phyloP scores from a whole-genome alignment of 495 filamentous ascomycete genomes.

The Geoglossum glabrum region DNA sequence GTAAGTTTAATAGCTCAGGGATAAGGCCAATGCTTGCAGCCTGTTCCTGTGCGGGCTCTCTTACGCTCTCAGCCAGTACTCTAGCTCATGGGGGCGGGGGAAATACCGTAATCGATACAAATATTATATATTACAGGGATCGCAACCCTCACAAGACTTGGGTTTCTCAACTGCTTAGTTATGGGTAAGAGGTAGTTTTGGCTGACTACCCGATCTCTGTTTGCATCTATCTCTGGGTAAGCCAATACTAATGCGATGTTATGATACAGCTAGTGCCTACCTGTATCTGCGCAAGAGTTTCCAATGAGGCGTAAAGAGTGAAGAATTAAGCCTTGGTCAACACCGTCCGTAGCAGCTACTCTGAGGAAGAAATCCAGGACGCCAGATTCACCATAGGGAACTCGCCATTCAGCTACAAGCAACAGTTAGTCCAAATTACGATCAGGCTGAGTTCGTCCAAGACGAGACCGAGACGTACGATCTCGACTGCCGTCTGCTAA shows the following conservation, averaged over 20 bases:
- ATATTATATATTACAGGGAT: slow-evolving; percentile 56
- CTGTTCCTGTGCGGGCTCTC: slow-evolving; percentile 7
- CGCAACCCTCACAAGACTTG: slow-evolving; percentile 31
- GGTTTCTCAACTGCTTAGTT: slow-evolving; percentile 28
- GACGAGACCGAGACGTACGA: slow-evolving; percentile 26
- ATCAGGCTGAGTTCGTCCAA: slow-evolving; percentile 11
- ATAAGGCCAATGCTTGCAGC: background rate
- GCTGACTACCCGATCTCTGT: slow-evolving; percentile 42
- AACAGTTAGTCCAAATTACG: slow-evolving; percentile 6
- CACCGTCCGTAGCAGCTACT: slow-evolving; percentile 24
- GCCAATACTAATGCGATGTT: background rate
- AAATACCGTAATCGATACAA: slow-evolving; percentile 51
- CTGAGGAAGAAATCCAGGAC: slow-evolving; percentile 45
- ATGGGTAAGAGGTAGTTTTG: slow-evolving; percentile 34
- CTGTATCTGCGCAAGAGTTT: slow-evolving; percentile 65
- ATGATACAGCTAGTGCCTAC: slow-evolving; percentile 22
- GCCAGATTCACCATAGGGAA: slow-evolving; percentile 44
- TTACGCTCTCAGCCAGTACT: slow-evolving; percentile 3
- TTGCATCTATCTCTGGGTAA: slow-evolving; percentile 35
- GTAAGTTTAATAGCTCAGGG: background rate
- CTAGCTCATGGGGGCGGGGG: background rate
- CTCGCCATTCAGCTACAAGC: slow-evolving; percentile 27
- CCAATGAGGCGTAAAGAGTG: slow-evolving; percentile 51
- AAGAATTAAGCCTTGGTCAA: slow-evolving; percentile 20
- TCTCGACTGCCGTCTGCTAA: slow-evolving; percentile 48